Evolutionary conservation across 2,329 filamentous ascomycete genomes (phyloP).

Genomic region (Gremmenia infestans): DNA sequence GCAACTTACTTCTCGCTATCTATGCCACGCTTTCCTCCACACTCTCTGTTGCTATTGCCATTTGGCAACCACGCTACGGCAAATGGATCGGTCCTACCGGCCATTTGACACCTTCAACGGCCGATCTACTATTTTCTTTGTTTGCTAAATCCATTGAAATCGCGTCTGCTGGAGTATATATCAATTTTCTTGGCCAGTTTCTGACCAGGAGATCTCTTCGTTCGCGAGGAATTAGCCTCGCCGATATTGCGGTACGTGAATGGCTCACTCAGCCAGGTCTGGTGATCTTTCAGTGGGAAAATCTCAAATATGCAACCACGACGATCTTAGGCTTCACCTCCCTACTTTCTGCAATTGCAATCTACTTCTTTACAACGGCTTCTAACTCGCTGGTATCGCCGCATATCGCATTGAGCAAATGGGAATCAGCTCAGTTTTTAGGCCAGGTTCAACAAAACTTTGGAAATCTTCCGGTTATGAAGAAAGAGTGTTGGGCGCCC

Average conservation of each 20-base stretch:
- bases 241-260: slow-evolving; percentile 6
- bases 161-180: slow-evolving; percentile 3
- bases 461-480: slow-evolving; percentile 5
- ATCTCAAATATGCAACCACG: slow-evolving; percentile 6
- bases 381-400: slow-evolving; percentile 8
- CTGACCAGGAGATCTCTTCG: slow-evolving; percentile 7
- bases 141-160: slow-evolving; percentile 9
- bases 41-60: slow-evolving; percentile 5
- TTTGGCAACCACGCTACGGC: slow-evolving; percentile 8
- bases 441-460: slow-evolving; percentile 2
- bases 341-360: slow-evolving; percentile 2
- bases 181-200: slow-evolving; percentile 8
- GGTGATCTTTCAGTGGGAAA: slow-evolving; percentile 4
- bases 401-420: slow-evolving; percentile 1
- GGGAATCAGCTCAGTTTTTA: slow-evolving; percentile 1
- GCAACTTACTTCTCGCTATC: slow-evolving; percentile 8
- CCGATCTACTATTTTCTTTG: slow-evolving; percentile 4
- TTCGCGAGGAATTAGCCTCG: slow-evolving; percentile 1
- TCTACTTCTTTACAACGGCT: slow-evolving; percentile 6
- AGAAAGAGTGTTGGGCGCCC: slow-evolving; percentile 5
- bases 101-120: slow-evolving; percentile 4
- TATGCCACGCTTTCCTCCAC: slow-evolving; percentile 7
- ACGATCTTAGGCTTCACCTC: slow-evolving; percentile 4
- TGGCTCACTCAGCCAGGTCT: slow-evolving; percentile 6
- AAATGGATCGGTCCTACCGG: slow-evolving; percentile 7